A percentile compares a stretch with the other conserved stretches of the same genome.
These are phyloP conservation scores for Crotalaria pallida DNA, from an alignment of 306 rosid species.

Conservation along the genomic window DNA sequence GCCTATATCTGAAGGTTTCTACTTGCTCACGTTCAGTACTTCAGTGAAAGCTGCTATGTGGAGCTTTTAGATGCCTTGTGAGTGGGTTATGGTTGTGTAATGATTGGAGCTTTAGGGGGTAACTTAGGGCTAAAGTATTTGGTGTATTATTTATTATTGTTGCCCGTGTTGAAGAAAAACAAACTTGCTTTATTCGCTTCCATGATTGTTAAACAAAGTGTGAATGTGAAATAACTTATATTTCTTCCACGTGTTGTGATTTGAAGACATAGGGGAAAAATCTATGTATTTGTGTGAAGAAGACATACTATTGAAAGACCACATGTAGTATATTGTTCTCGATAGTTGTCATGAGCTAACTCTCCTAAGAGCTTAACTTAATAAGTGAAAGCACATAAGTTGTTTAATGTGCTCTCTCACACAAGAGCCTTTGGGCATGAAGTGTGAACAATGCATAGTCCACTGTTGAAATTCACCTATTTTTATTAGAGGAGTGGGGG, in stretches of 20 bases:
- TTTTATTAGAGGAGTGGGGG: neutral
- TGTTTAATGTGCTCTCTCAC: too few relatives aligned
- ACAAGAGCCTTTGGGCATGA: too few relatives aligned
- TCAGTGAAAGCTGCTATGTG: neutral
- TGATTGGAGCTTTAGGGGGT: neutral
- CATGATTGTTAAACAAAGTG: neutral
- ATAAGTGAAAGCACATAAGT: too few relatives aligned
- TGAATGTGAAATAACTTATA: neutral
- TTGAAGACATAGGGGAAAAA: neutral
- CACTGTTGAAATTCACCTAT: too few relatives aligned
- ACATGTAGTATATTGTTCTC: neutral
- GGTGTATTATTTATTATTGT: conserved; percentile 7
- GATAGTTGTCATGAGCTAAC: neutral
- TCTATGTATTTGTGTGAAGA: neutral
- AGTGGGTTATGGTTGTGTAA: neutral
- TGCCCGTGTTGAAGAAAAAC: neutral
- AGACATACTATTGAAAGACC: neutral
- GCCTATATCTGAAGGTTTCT: neutral
- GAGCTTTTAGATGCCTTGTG: neutral
- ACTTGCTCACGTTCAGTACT: conserved; percentile 7
- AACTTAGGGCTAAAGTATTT: neutral
- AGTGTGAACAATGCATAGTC: too few relatives aligned
- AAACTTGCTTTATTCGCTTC: neutral
- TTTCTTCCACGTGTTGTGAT: neutral
- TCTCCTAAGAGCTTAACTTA: too few relatives aligned